Base-by-base conservation (phyloP, 495 filamentous ascomycete genomes). In the Penicillium psychrofluorescens region DNA sequence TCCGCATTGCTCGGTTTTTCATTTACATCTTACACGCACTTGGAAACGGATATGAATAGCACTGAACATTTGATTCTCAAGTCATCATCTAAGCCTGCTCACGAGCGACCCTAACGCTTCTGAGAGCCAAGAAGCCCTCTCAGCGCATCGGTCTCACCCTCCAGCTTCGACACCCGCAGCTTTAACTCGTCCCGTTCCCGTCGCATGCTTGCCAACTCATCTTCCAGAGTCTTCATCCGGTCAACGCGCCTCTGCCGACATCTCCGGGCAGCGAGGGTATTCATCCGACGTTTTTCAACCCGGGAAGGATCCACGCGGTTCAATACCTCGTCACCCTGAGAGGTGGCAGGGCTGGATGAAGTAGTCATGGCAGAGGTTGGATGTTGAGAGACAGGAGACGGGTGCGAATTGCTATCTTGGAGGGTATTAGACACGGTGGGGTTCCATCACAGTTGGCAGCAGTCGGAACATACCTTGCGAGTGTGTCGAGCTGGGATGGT, bases 221-320 rank as follows among this genome's bases (percentile, higher is more conserved):
- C 64, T 58, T 86, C 80, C 14, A 90, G 67, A 46, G 74, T 72
- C 47, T 74, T 68, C 58, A 88, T 72, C 50, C 76, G 76, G 50
- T 84, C 81, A 27, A 86, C 72, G 36, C 83, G 78, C 46, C 78
- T 80, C 64, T 86, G 77, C 16, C 85, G 78, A 61, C 84, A 90
- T 44, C 82, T 77, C 43, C 83, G 78, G 41, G 84, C 81, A 5
- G 81, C 79, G 36, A 86, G 63, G 40, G 84, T 84, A 58, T 89
- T 86, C 32, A 80, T 74, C 38, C 75, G 72, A 13, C 83, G 81
- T 56, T 83, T 85, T 41, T 63, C 53, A 13, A 68, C 56, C 15
- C 61, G 57, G 32, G 59, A 62, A 2, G 59, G 46, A 27, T 55
- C 51, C 13, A 58, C 51, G 29, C 49, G 51, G n/a, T 36, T 27